Evolutionary conservation across 495 filamentous ascomycete species (phyloP).

Genomic region (Cryomyces minteri): DNA sequence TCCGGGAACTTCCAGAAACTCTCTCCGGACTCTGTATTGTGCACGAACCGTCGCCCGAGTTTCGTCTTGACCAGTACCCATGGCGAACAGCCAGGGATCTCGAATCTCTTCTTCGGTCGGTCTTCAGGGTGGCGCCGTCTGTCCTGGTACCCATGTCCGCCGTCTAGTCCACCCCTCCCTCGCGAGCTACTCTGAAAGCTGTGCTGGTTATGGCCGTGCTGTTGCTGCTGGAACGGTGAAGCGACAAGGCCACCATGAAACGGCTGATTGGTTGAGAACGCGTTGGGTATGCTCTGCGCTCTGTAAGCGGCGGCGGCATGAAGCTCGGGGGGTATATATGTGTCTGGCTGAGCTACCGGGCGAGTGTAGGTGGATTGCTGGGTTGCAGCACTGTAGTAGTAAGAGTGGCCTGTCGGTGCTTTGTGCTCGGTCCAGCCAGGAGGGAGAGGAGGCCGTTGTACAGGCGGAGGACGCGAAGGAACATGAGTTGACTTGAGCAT

Average conservation of each 20-base stretch:
- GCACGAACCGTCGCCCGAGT: slow-evolving; percentile 68
- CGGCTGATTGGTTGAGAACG: too few relatives aligned
- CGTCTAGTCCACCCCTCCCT: slow-evolving; percentile 1
- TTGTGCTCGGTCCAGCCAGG: slow-evolving; percentile 86
- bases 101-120: slow-evolving; percentile 60
- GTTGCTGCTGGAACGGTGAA: neutral
- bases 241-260: neutral
- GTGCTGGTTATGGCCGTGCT: neutral
- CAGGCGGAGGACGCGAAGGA: slow-evolving; percentile 13
- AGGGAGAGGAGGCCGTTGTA: slow-evolving; percentile 39
- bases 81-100: slow-evolving; percentile 65
- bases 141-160: slow-evolving; percentile 22
- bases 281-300: neutral
- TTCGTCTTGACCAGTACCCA: slow-evolving; percentile 91
- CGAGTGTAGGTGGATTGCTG: slow-evolving; percentile 77
- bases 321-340: slow-evolving; percentile 1
- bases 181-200: neutral
- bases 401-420: slow-evolving; percentile 70
- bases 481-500: slow-evolving; percentile 52
- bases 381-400: slow-evolving; percentile 76
- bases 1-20: slow-evolving; percentile 91
- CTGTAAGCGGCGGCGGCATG: neutral
- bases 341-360: slow-evolving; percentile 28
- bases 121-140: slow-evolving; percentile 44
- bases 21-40: slow-evolving; percentile 63